Evolutionary conservation across 1,139 yeast genomes (phyloP), one percentile per base, ranked within the genome.

Genomic region (Debaryomycetaceae sp.): DNA sequence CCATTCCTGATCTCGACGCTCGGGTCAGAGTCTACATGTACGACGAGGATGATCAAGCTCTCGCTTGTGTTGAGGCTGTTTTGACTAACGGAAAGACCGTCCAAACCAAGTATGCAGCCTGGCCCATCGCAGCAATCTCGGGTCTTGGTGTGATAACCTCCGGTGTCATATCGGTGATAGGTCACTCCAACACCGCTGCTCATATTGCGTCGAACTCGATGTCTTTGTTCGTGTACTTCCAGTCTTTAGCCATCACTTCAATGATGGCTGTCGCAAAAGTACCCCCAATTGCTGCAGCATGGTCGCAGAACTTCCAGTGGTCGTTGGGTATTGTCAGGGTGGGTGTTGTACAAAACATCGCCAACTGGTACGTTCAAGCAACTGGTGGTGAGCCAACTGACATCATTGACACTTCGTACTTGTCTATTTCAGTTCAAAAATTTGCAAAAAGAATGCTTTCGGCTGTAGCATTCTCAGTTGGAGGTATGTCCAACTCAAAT

Each of bases 291-390:
- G 98, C 98, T 7, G 93, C 97, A 2, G 95, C 98, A 4, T 93
- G 99, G 99, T 84, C 96, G 34, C 97, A 93, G 65, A 93, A 93
- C 69, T 93, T 93, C 72, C 84, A 83, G 69, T 93, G 99, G 99
- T 84, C 97, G 5, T 77, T 93, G 76, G 99, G 99, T 45, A 83
- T 93, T 51, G 88, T 95, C 55, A 76, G 78, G 46, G 81, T 83
- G 8, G 69, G 70, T n/a, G 89, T 91, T 59, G 86, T 93, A 80
- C 99, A 93, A 65, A 65, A 73, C 41, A 87, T 91, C 47, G 85
- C 95, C 56, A 81, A 84, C 62, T 93, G 99, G 99, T 93, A 93
- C 66, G 83, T 93, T 46, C 96, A 91, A 66, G 75, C 97, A n/a
- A 93, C 99, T 1, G 97, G 97, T 38, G 99, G 99, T 47, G 64